Conservation (phyloP, 2,329 filamentous ascomycete genomes). For the Pseudodiploospora longispora region DNA sequence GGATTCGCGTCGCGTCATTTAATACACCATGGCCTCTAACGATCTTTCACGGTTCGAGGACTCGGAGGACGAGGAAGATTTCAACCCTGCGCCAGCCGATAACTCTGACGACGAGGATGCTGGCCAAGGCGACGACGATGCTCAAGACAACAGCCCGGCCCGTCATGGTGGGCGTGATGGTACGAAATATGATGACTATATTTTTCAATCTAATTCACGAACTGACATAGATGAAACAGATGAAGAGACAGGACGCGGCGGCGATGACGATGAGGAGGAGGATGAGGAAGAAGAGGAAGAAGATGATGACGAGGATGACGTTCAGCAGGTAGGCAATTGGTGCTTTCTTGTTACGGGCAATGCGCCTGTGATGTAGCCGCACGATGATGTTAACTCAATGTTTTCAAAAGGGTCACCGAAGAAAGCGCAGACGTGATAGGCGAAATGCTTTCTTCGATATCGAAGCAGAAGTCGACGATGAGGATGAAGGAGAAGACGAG, state of each 20-base stretch:
- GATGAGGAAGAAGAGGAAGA: conserved; percentile 42
- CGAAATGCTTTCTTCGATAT: conserved; percentile 91
- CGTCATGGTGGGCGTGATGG: conserved; percentile 6
- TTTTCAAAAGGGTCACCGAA: conserved; percentile 50
- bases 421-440: conserved; percentile 71
- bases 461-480: conserved; percentile 95
- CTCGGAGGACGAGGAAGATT: conserved; percentile 75
- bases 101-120: conserved; percentile 54
- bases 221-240: conserved; percentile 30
- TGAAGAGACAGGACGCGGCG: conserved; percentile 21
- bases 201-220: conserved; percentile 6
- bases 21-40: conserved; percentile 37
- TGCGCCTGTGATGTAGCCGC: background rate
- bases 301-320: conserved; percentile 59
- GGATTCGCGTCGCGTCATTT: conserved; percentile 1
- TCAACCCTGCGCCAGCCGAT: conserved; percentile 74
- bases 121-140: conserved; percentile 22
- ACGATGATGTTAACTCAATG: conserved; percentile 16
- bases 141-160: conserved; percentile 31
- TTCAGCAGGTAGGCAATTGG: conserved; percentile 47
- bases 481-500: conserved; percentile 80
- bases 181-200: conserved; percentile 24
- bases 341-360: background rate
- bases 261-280: conserved; percentile 22
- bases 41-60: conserved; percentile 46